Conservation (phyloP, 345 rosid genomes). For the Eucalyptus cloeziana region DNA sequence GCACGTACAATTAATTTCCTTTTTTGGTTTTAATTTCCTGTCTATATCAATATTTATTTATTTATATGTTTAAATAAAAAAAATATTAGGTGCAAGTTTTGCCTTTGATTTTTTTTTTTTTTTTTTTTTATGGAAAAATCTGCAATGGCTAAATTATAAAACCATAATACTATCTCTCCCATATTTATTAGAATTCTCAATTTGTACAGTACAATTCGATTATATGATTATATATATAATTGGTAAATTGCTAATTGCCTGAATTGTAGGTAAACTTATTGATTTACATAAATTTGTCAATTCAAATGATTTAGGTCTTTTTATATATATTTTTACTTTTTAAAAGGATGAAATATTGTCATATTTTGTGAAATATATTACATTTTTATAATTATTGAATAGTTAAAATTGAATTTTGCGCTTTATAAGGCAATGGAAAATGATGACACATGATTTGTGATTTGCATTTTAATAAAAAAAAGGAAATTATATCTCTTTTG, state of each 20-base stretch:
- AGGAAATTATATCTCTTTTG: not conserved
- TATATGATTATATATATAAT: not conserved
- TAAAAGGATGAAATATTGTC: not conserved
- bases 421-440: not conserved
- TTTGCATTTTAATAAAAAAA: not conserved
- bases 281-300: not conserved
- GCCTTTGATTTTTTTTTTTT: not conserved
- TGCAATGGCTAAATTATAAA: not conserved
- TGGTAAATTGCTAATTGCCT: not conserved
- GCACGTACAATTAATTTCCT: too few species aligned
- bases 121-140: not conserved
- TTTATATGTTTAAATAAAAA: not conserved
- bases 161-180: not conserved
- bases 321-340: not conserved
- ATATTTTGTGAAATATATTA: fast-evolving
- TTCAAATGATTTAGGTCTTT: not conserved
- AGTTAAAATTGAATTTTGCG: not conserved
- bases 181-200: not conserved
- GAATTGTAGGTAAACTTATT: not conserved
- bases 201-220: fast-evolving
- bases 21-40: not conserved
- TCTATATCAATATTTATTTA: not conserved
- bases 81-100: not conserved
- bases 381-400: not conserved
- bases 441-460: not conserved